Percentiles rank a stretch among this genome's conserved stretches.
These are phyloP conservation scores for Ophiostoma sp. DNA, from an alignment of 2,329 filamentous ascomycete genomes.

Conservation along the genomic window DNA sequence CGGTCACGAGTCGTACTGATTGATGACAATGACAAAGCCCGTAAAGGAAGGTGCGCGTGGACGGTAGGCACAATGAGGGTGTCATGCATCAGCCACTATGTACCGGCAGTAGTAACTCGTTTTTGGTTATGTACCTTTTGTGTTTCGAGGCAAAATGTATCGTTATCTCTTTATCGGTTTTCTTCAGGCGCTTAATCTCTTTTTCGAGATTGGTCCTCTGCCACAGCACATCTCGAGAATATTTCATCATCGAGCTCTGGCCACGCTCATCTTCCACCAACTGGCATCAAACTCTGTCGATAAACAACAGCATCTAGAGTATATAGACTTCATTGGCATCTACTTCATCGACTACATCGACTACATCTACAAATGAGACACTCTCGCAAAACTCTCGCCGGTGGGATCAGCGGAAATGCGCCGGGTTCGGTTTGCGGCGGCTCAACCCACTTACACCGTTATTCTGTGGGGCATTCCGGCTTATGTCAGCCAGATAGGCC, in stretches of 20 bases:
- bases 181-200: not conserved
- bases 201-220: not conserved
- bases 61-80: not conserved
- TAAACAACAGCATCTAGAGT: not conserved
- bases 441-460: constrained; percentile 8
- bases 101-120: not conserved
- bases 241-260: not conserved
- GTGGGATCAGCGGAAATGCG: not conserved
- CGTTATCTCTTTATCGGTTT: not conserved
- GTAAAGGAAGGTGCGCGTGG: not conserved
- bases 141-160: not conserved
- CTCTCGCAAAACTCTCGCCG: not conserved
- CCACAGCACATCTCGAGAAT: not conserved
- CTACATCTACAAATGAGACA: not conserved
- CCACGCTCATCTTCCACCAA: not conserved
- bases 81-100: not conserved
- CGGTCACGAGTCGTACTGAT: not conserved
- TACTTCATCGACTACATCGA: not conserved
- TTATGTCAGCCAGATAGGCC: not conserved
- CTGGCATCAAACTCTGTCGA: not conserved
- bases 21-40: not conserved
- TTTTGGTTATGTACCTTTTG: not conserved
- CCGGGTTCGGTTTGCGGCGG: constrained; percentile 7
- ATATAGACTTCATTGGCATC: not conserved
- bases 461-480: not conserved